These are phyloP conservation scores for Metschnikowia lachancei DNA, from an alignment of 805 yeast genomes.

Conservation along the genomic window DNA sequence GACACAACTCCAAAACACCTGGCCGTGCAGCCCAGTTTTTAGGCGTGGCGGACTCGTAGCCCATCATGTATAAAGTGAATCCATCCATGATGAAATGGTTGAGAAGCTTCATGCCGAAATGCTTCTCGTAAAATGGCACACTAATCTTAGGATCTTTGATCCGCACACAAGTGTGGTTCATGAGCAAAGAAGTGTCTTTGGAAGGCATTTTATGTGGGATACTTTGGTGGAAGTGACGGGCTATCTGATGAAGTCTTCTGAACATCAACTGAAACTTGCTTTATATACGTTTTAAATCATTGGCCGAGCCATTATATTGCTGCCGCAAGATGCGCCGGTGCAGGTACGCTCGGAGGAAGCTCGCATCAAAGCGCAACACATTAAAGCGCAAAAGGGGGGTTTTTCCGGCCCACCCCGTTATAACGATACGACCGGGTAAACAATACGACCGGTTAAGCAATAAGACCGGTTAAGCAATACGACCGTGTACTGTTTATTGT, in stretches of 20 bases:
- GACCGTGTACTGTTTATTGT: too few species aligned
- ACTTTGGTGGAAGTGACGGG: slow-evolving; percentile 6
- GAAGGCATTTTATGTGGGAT: slow-evolving; percentile 25
- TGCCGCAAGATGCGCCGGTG: too few species aligned
- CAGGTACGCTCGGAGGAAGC: too few species aligned
- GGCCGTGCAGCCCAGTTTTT: slow-evolving; percentile 45
- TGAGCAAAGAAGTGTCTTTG: slow-evolving; percentile 37
- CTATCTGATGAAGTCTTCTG: slow-evolving; percentile 3
- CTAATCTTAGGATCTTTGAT: slow-evolving; percentile 77
- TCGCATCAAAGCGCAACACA: too few species aligned
- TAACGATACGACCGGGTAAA: too few species aligned
- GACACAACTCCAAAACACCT: slow-evolving; percentile 84
- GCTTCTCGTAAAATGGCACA: slow-evolving; percentile 66
- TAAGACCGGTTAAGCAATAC: too few species aligned
- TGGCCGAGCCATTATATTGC: too few species aligned
- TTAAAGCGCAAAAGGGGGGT: too few species aligned
- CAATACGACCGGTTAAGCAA: too few species aligned
- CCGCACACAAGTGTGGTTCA: slow-evolving; percentile 76
- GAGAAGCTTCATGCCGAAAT: slow-evolving; percentile 71
- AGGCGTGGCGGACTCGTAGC: slow-evolving; percentile 46
- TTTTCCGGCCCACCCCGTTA: too few species aligned
- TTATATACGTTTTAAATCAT: background rate
- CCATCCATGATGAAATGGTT: slow-evolving; percentile 48
- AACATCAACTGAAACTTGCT: background rate
- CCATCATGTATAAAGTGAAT: slow-evolving; percentile 69